Conservation (phyloP, 345 rosid genomes). For the Physaria fendleri region DNA sequence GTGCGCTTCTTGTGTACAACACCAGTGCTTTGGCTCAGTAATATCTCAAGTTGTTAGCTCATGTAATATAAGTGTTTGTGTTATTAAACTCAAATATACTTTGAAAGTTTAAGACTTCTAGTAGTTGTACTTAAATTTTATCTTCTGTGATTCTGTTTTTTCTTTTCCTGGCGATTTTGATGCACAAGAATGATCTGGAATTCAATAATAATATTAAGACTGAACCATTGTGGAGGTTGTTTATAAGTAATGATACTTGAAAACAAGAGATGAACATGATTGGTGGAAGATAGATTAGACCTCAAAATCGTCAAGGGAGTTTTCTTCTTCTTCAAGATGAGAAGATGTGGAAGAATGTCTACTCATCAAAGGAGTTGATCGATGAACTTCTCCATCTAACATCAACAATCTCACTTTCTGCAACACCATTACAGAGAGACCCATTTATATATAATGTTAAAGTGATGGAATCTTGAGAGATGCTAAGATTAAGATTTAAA, state of each 20-base stretch:
- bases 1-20: conserved; percentile 90
- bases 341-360: conserved; percentile 26
- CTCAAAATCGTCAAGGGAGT: conserved; percentile 29
- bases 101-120: conserved; percentile 14
- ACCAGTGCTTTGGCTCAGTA: conserved; percentile 95
- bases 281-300: neutral
- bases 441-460: too few species aligned
- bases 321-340: conserved; percentile 37
- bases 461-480: neutral
- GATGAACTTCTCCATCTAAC: conserved; percentile 46
- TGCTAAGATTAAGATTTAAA: neutral
- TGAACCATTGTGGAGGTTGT: neutral
- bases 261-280: neutral
- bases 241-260: neutral
- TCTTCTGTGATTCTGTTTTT: neutral
- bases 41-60: neutral
- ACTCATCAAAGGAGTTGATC: conserved; percentile 31
- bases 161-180: neutral
- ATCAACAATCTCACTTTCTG: conserved; percentile 61
- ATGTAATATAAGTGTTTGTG: neutral
- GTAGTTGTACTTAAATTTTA: conserved; percentile 14
- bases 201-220: neutral
- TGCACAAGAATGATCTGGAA: neutral
- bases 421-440: conserved; percentile 10
- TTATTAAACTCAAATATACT: conserved; percentile 6